A percentile compares a stretch with the other conserved stretches of the same genome.
Evolutionary conservation across 2,329 filamentous ascomycete genomes (phyloP).

Genomic region (Diaporthe aspalathi): DNA sequence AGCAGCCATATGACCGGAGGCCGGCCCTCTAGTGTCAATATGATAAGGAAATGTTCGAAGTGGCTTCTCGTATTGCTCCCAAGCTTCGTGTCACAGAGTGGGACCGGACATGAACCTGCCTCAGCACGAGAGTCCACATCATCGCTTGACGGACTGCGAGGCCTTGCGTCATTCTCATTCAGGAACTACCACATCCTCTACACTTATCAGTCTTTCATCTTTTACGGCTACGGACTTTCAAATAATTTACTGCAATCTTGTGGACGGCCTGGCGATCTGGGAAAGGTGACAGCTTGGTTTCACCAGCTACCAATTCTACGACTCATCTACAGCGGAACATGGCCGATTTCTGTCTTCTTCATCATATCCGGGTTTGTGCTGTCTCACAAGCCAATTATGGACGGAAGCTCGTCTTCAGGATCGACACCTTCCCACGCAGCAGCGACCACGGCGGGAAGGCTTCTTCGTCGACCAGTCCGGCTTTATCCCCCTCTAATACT

Average conservation of each 20-base stretch:
- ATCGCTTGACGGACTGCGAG: neutral
- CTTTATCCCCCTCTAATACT: neutral
- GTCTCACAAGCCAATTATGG: neutral
- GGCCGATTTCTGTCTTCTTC: neutral
- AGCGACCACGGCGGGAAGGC: neutral
- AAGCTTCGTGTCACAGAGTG: neutral
- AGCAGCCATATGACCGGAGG: neutral
- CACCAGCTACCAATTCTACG: neutral
- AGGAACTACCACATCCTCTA: neutral
- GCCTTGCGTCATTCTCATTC: neutral
- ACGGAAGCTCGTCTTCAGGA: neutral
- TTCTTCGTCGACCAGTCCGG: neutral
- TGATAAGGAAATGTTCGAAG: neutral
- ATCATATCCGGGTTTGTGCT: neutral
- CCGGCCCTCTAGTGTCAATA: neutral
- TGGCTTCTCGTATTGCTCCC: neutral
- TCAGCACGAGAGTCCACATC: neutral
- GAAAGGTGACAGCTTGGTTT: neutral
- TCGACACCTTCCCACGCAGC: neutral
- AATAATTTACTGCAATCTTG: neutral
- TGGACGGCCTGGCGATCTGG: neutral
- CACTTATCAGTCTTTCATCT: neutral
- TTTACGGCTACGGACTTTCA: neutral
- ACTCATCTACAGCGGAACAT: neutral
- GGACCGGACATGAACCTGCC: neutral